Conservation (phyloP, 2,329 filamentous ascomycete genomes). For the Westerdykella aurantiaca region DNA sequence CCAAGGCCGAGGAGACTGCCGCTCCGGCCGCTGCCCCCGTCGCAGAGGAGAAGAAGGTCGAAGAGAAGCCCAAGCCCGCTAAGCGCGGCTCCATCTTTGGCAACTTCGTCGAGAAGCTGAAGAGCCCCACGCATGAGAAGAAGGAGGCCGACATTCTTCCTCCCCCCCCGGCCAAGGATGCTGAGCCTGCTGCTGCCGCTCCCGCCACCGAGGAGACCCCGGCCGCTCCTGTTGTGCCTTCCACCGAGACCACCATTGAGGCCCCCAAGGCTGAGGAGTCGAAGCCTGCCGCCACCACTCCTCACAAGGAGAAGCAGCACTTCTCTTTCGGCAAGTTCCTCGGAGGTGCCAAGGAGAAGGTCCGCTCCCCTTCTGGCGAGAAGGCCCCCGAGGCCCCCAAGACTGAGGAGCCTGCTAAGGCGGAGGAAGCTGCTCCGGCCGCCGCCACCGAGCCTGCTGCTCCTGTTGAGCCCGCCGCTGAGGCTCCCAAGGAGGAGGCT, state of each 20-base stretch:
- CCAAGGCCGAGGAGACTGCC: slow-evolving; percentile 44
- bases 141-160: slow-evolving; percentile 60
- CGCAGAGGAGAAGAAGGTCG: slow-evolving; percentile 40
- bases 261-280: slow-evolving; percentile 20
- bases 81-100: slow-evolving; percentile 86
- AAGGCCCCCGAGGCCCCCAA: slow-evolving; percentile 35
- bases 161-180: slow-evolving; percentile 45
- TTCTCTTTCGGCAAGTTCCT: slow-evolving; percentile 51
- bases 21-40: slow-evolving; percentile 23
- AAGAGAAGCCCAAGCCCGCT: slow-evolving; percentile 54
- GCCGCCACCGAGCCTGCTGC: slow-evolving; percentile 18
- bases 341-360: slow-evolving; percentile 47
- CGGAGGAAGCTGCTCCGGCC: slow-evolving; percentile 12
- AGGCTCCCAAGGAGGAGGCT: slow-evolving; percentile 42
- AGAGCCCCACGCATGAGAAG: slow-evolving; percentile 55
- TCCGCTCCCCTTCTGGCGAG: slow-evolving; percentile 37
- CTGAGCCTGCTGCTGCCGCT: slow-evolving; percentile 36
- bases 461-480: slow-evolving; percentile 27
- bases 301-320: slow-evolving; percentile 43
- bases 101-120: slow-evolving; percentile 59
- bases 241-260: slow-evolving; percentile 20
- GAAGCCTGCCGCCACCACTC: slow-evolving; percentile 38
- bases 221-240: slow-evolving; percentile 39
- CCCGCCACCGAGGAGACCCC: slow-evolving; percentile 34
- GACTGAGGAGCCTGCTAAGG: slow-evolving; percentile 32